A percentile compares a stretch with the other conserved stretches of the same genome.
Conservation (phyloP, 148 eudicot species). For the Cornus controversa region DNA sequence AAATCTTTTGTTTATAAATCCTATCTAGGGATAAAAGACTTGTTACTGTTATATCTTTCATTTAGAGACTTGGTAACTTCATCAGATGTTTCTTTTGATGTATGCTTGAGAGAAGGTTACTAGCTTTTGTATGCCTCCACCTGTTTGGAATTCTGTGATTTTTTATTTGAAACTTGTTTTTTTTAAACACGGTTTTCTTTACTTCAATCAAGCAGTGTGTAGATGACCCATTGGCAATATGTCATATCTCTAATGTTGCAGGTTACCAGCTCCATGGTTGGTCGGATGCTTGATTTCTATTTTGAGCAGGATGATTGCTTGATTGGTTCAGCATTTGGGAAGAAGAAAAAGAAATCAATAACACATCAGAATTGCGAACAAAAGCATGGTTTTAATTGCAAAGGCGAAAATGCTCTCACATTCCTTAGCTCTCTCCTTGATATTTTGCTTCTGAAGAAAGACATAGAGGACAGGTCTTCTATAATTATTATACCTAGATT, state of each 20-base stretch:
- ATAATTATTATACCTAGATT: neutral
- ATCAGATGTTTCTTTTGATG: neutral
- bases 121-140: neutral
- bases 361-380: conserved; percentile 14
- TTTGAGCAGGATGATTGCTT: conserved; percentile 26
- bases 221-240: neutral
- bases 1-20: too few relatives aligned
- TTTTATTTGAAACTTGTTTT: neutral
- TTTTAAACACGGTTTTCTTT: neutral
- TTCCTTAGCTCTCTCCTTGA: conserved; percentile 76
- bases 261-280: conserved; percentile 49
- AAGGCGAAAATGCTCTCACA: conserved; percentile 34
- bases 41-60: neutral
- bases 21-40: neutral
- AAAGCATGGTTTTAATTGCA: conserved; percentile 9
- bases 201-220: conserved; percentile 3
- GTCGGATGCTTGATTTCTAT: conserved; percentile 43
- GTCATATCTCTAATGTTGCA: conserved; percentile 21
- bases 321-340: conserved; percentile 26
- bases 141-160: neutral
- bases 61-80: neutral
- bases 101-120: neutral
- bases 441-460: conserved; percentile 72
- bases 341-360: conserved; percentile 53
- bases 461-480: conserved; percentile 57